Evolutionary conservation across 73 alveolate species (phyloP), one percentile per base, ranked within the genome.

Genomic region (Loxodes magnus): DNA sequence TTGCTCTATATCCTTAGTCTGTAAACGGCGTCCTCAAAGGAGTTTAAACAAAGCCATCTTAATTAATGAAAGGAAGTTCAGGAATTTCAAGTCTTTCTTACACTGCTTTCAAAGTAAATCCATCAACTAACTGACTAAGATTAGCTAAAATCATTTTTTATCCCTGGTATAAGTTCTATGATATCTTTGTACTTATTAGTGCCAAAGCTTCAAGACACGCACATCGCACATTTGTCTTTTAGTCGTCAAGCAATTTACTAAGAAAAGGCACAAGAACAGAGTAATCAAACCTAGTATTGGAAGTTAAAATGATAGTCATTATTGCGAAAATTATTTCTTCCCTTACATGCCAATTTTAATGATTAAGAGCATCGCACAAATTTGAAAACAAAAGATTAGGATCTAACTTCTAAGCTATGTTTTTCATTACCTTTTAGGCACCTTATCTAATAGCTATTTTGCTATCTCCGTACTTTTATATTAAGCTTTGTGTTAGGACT

Each of bases 151-250:
- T n/a, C n/a, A n/a, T n/a, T n/a, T n/a, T n/a, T n/a, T n/a, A n/a
- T n/a, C n/a, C n/a, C n/a, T n/a, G n/a, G n/a, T n/a, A n/a, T n/a
- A n/a, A n/a, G n/a, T n/a, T n/a, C n/a, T n/a, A n/a, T n/a, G n/a
- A n/a, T n/a, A n/a, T n/a, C n/a, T n/a, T n/a, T n/a, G n/a, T n/a
- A n/a, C n/a, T n/a, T n/a, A n/a, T n/a, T n/a, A 46, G 43, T 1
- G 59, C 59, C 9, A 46, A 46, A 46, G 34, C 59, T 2, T 46
- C 59, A 10, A 46, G n/a, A 0, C 43, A 14, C 15, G 27, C 59
- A 46, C n/a, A 12, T 20, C 59, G 50, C 10, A 46, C 34, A n/a
- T 46, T 46, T 1, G 59, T 12, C n/a, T 24, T 16, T n/a, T 20
- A 9, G 26, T 46, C 59, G 27, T 46, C 59, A 12, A 46, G 2